Evolutionary conservation across 305 asterid genomes (phyloP), one percentile per base, ranked within the genome.

Genomic region (Fraxinus angustifolia): DNA sequence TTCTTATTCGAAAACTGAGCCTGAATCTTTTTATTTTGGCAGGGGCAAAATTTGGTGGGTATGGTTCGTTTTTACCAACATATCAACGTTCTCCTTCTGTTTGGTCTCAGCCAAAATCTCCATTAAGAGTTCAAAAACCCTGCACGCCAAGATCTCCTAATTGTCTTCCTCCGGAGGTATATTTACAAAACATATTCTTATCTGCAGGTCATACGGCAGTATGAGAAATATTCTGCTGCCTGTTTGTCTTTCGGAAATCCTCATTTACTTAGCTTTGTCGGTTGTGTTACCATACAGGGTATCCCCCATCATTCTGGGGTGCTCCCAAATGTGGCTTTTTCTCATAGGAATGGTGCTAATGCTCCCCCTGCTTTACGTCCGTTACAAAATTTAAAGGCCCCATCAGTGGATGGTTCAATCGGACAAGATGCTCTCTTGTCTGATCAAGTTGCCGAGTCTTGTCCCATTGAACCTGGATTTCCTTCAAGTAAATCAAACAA

Each of bases 21-120:
- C 38, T 76, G 79, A 78, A 75, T 79, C 73, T 60, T 76, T 82
- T 73, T 78, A 76, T 65, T 77, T 85, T 83, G 36, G 45, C 92
- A 94, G 99, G 99, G 86, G 85, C 97, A 80, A 92, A 87, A 85
- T 94, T 72, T 89, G 99, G 99, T 86, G 97, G 91, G 56, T 95
- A 95, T 82, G 99, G 97, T 82, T 92, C 99, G 0, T 95, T 95
- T 86, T 87, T 96, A 76, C 98, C 97, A 80, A 88, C 86, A 28
- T 75, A 90, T 75, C 97, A 87, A 82, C 94, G 98, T 67, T 92
- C 97, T 38, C 96, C 99, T 86, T 83, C 92, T 30, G 85, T 85
- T 78, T 79, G 76, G 86, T 81, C 89, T 67, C 93, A 89, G 79
- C 91, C 90, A 78, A 90, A 88, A 88, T 85, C 94, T 82, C 93